Evolutionary conservation across 2,329 filamentous ascomycete species (phyloP).

Genomic region (Corynespora cassiicola): DNA sequence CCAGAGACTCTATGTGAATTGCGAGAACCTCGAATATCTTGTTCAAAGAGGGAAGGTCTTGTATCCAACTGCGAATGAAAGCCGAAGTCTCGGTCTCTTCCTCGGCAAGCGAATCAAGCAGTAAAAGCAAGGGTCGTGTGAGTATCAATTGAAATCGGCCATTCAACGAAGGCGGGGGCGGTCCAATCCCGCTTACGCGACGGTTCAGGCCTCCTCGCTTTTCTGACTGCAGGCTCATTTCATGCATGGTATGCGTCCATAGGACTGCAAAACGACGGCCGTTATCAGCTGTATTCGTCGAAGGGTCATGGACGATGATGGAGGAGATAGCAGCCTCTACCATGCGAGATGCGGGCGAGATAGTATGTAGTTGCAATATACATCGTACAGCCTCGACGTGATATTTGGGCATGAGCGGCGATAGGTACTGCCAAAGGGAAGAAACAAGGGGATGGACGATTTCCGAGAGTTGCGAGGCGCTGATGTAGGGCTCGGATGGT

Average conservation of each 20-base stretch:
- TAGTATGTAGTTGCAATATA: constrained; percentile 83
- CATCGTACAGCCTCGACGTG: constrained; percentile 91
- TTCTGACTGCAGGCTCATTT: constrained; percentile 43
- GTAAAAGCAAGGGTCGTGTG: constrained; percentile 78
- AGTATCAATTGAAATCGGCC: constrained; percentile 75
- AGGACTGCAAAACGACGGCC: constrained; percentile 75
- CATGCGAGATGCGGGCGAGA: constrained; percentile 71
- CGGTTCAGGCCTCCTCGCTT: constrained; percentile 36
- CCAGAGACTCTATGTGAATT: constrained; percentile 37
- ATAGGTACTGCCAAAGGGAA: constrained; percentile 80
- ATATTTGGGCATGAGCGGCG: constrained; percentile 84
- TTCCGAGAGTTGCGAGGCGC: constrained; percentile 59
- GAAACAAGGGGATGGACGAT: constrained; percentile 73
- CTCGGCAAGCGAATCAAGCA: constrained; percentile 79
- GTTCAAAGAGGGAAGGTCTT: constrained; percentile 62
- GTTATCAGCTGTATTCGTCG: constrained; percentile 53
- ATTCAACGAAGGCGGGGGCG: constrained; percentile 39
- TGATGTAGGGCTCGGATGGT: constrained; percentile 32
- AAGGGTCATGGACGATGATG: constrained; percentile 57
- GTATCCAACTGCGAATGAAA: constrained; percentile 81
- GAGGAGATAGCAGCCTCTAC: constrained; percentile 81
- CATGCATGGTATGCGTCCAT: constrained; percentile 75
- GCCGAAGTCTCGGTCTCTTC: constrained; percentile 77
- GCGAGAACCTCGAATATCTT: constrained; percentile 51
- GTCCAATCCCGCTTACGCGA: constrained; percentile 37